Evolutionary conservation across 2,329 filamentous ascomycete genomes (phyloP).

Genomic region (Raffaelea deltoideospora): DNA sequence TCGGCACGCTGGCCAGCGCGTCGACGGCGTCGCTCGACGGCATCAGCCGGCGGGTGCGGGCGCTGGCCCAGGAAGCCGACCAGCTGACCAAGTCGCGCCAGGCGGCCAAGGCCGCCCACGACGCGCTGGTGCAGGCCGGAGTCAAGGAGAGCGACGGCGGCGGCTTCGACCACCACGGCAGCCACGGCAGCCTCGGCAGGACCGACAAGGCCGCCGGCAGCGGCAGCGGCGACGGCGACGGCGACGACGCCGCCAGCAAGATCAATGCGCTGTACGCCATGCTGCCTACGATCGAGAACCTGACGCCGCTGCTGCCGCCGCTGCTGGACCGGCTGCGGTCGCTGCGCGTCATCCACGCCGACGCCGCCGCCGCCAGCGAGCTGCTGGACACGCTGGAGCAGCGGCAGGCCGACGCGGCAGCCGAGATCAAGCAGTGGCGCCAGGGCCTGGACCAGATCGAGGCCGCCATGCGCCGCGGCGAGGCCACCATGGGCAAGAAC

Average conservation of each 20-base stretch:
- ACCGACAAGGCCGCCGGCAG: conserved; percentile 30
- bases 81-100: conserved; percentile 50
- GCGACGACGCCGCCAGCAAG: conserved; percentile 65
- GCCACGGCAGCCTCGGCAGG: conserved; percentile 35
- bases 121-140: conserved; percentile 35
- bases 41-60: conserved; percentile 53
- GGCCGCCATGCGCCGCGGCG: conserved; percentile 53
- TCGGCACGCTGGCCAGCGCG: conserved; percentile 58
- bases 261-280: conserved; percentile 86
- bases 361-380: conserved; percentile 67
- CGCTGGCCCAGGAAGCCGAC: conserved; percentile 59
- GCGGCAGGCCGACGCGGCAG: conserved; percentile 66
- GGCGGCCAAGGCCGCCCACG: conserved; percentile 45
- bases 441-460: conserved; percentile 70
- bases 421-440: conserved; percentile 75
- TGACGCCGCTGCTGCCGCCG: conserved; percentile 72
- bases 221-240: conserved; percentile 18
- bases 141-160: conserved; percentile 8
- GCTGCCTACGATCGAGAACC: conserved; percentile 71
- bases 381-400: conserved; percentile 64
- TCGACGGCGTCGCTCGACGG: conserved; percentile 59
- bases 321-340: conserved; percentile 76
- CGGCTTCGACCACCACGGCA: conserved; percentile 18
- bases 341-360: conserved; percentile 69
- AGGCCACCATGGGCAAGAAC: conserved; percentile 59